Percentiles rank a stretch among this genome's conserved stretches.
Conservation (phyloP, 2,329 filamentous ascomycete genomes). For the Stylonectria norvegica region DNA sequence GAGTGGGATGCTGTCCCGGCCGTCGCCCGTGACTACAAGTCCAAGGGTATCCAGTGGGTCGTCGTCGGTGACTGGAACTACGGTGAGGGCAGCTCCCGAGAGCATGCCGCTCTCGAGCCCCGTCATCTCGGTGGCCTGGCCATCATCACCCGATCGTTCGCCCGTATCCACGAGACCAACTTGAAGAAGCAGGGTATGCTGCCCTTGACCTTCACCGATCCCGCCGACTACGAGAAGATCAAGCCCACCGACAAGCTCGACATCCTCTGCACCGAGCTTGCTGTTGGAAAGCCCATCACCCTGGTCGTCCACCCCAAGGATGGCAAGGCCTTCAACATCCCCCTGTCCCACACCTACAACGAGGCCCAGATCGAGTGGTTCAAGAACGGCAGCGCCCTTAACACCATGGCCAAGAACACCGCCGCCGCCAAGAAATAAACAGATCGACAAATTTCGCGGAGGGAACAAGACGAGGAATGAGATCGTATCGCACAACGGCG, state of each 20-base stretch:
- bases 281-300: constrained; percentile 88
- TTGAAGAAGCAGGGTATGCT: constrained; percentile 99
- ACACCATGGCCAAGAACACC: constrained; percentile 95
- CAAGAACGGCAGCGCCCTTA: constrained; percentile 93
- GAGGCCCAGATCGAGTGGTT: constrained; percentile 98
- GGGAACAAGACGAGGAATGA: constrained; percentile 19
- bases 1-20: constrained; percentile 86
- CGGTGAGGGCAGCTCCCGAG: constrained; percentile 94
- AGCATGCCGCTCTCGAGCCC: constrained; percentile 97
- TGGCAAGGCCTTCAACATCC: constrained; percentile 74
- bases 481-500: constrained; percentile 25
- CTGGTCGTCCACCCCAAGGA: constrained; percentile 90
- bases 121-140: constrained; percentile 94
- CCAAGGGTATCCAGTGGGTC: constrained; percentile 93
- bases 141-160: constrained; percentile 93
- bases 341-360: constrained; percentile 96
- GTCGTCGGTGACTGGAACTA: constrained; percentile 99
- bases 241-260: constrained; percentile 88
- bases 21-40: constrained; percentile 97
- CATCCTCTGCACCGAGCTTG: constrained; percentile 82
- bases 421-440: constrained; percentile 31
- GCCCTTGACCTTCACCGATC: constrained; percentile 90
- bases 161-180: constrained; percentile 99
- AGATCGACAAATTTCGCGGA: constrained; percentile 12
- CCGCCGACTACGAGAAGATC: constrained; percentile 97